Evolutionary conservation across 1,139 yeast genomes (phyloP), one percentile per base, ranked within the genome.

Genomic region (Kazachstania sp.): DNA sequence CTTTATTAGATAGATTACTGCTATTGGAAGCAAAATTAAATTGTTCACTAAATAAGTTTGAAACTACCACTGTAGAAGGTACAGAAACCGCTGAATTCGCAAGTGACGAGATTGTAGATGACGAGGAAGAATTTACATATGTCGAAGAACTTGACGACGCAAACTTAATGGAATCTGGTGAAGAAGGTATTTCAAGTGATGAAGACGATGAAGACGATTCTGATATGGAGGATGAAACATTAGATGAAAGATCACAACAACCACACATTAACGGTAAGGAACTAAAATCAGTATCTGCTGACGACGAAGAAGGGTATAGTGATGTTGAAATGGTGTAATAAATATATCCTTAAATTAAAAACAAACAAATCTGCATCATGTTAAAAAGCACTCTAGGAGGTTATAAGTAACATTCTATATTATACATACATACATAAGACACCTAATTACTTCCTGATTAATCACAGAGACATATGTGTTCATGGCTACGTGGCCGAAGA

Each of bases 1-100:
- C 78, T 40, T 78, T 88, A 4, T 71, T 92, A 48, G 92, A 95
- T 4, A 78, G 88, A 56, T 71, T 94, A 46, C 70, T 88, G 56
- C 86, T 90, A 41, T 71, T 94, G 49, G 95, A 88, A 60, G 95
- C 95, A 16, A 79, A 92, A 53, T 69, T 92, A 51, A 81, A 80
- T 51, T 75, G 85, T 65, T 71, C 88, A 36, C 72, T 79, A 55
- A 81, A 88, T 35, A 95, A 83, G 62, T 73, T 81, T 49, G 45
- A 39, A 12, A 45, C 43, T 11, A 16, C 38, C 28, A 41, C 61
- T 69, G 54, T 57, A 28, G 71, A 66, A 41, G 64, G 61, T 49
- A 62, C 60, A 41, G 68, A 67, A 45, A 72, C 67, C 15, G 71
- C 67, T 37, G 69, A 19, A 64, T 18, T 63, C 34, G 66, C 59